Conservation (phyloP, 805 yeast species). For the Nematodospora valgi region DNA sequence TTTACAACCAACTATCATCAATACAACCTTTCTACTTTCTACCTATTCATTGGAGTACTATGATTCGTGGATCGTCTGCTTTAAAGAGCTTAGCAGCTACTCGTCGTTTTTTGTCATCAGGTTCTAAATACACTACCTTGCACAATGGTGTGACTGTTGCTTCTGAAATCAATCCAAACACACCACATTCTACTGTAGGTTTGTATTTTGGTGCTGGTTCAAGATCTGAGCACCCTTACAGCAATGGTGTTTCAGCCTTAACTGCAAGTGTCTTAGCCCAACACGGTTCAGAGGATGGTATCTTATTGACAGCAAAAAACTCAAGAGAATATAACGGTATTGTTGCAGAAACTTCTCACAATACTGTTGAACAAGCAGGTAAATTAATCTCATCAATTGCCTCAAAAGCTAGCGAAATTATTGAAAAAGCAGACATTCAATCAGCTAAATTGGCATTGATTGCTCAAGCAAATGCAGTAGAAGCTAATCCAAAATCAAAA, state of each 20-base stretch:
- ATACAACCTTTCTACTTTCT: background rate
- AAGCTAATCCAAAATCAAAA: constrained; percentile 51
- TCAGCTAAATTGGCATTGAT: constrained; percentile 46
- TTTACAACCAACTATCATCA: constrained; percentile 1
- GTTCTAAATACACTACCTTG: constrained; percentile 64
- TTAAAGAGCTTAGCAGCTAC: constrained; percentile 26
- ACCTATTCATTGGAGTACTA: constrained; percentile 11
- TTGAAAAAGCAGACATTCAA: constrained; percentile 45
- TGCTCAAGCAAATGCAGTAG: constrained; percentile 50
- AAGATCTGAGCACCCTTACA: constrained; percentile 73
- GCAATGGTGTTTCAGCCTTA: constrained; percentile 75
- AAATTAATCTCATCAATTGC: constrained; percentile 46
- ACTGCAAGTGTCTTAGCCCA: constrained; percentile 49
- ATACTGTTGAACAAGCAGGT: constrained; percentile 50
- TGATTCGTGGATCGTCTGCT: constrained; percentile 42
- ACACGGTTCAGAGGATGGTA: constrained; percentile 46
- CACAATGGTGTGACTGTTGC: constrained; percentile 75
- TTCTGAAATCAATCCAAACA: constrained; percentile 56
- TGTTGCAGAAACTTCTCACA: constrained; percentile 51
- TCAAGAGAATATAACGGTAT: constrained; percentile 65
- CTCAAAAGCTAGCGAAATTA: constrained; percentile 31
- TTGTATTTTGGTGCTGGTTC: constrained; percentile 75
- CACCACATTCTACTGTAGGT: constrained; percentile 62
- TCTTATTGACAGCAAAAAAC: constrained; percentile 50
- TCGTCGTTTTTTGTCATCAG: constrained; percentile 61